Conservation (phyloP, 768 basidiomycete genomes). For the Leccinum variicolor region DNA sequence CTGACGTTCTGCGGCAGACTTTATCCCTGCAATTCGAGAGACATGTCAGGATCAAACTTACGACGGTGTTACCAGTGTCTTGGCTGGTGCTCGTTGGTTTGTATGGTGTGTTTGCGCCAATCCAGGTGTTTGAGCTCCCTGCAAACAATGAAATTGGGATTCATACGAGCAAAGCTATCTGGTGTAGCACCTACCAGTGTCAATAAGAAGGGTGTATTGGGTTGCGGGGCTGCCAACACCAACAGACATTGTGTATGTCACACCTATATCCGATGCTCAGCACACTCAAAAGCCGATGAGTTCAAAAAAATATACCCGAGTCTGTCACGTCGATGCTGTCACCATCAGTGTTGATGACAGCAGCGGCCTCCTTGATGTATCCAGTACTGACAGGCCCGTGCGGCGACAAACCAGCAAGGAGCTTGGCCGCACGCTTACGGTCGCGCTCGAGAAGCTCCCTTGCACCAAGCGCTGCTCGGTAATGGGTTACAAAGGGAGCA, state of each 20-base stretch:
- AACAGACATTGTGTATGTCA: constrained; percentile 52
- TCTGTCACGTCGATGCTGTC: constrained; percentile 54
- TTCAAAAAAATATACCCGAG: constrained; percentile 33
- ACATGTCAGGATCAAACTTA: constrained; percentile 17
- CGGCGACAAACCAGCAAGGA: constrained; percentile 50
- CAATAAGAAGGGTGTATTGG: constrained; percentile 51
- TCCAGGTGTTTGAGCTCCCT: constrained; percentile 54
- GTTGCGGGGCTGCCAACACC: constrained; percentile 51
- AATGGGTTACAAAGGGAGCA: constrained; percentile 44
- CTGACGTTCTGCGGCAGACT: constrained; percentile 38
- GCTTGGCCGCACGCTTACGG: constrained; percentile 50
- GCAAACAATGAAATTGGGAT: not conserved
- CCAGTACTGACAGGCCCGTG: constrained; percentile 44
- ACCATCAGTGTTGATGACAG: not conserved
- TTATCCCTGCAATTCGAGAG: not conserved
- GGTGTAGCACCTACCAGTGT: constrained; percentile 41
- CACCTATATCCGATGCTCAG: constrained; percentile 26
- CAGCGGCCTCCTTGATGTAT: constrained; percentile 18
- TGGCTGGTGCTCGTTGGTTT: constrained; percentile 44
- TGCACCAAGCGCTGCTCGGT: constrained; percentile 38
- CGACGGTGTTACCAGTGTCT: constrained; percentile 36
- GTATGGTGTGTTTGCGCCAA: constrained; percentile 50
- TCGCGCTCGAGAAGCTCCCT: constrained; percentile 52
- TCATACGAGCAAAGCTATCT: not conserved
- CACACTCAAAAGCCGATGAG: not conserved